Evolutionary conservation across 2,329 filamentous ascomycete species (phyloP).

Genomic region (Chaetomiaceae sp.): DNA sequence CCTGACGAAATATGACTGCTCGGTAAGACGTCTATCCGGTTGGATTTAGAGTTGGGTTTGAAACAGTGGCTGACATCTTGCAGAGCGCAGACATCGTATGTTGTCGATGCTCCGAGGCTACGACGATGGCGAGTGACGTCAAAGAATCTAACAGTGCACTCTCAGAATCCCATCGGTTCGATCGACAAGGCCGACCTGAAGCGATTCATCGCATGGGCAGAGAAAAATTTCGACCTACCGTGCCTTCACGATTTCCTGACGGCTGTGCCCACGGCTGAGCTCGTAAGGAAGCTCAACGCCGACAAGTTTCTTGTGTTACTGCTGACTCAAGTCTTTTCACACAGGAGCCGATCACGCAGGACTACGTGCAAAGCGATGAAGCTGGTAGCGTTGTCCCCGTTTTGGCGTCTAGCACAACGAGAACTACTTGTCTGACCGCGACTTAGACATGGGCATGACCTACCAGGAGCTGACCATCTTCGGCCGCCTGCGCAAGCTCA

Average conservation of each 20-base stretch:
- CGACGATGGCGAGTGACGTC: background rate
- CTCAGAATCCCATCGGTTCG: conserved; percentile 53
- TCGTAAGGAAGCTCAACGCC: conserved; percentile 23
- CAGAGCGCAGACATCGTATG: conserved; percentile 21
- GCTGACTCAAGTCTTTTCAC: background rate
- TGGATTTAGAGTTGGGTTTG: no score
- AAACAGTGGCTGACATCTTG: conserved; percentile 4
- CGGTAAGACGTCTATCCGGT: conserved; percentile 14
- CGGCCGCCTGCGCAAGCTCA: conserved; percentile 37
- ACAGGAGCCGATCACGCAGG: conserved; percentile 55
- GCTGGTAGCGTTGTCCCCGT: conserved; percentile 23
- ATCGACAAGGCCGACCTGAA: conserved; percentile 63
- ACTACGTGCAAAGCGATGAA: conserved; percentile 48
- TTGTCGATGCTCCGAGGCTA: background rate
- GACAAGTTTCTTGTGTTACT: no score
- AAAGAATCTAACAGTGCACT: conserved; percentile 28
- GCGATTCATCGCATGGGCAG: conserved; percentile 62
- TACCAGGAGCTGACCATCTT: conserved; percentile 40
- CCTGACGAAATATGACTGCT: conserved; percentile 66
- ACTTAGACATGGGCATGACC: conserved; percentile 43
- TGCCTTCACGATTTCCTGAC: conserved; percentile 60
- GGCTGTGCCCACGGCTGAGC: conserved; percentile 56
- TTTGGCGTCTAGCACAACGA: background rate
- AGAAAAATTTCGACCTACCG: conserved; percentile 53
- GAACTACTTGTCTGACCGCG: background rate